Conservation (phyloP, 225 moss, liverwort and hornwort genomes). For the Pseudoscleropodium purum region DNA sequence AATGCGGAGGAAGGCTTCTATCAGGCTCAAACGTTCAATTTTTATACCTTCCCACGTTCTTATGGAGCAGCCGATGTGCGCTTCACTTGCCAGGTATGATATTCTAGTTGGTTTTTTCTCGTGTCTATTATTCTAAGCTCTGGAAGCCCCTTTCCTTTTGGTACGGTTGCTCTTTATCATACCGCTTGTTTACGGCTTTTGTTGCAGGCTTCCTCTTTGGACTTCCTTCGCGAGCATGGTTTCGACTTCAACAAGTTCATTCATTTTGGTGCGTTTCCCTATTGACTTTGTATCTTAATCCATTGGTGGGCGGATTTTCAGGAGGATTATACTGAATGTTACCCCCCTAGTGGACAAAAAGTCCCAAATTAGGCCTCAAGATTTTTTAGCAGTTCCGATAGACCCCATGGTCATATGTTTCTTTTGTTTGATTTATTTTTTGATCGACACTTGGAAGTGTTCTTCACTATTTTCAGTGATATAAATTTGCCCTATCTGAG, state of each 20-base stretch:
- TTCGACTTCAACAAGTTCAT: constrained; percentile 96
- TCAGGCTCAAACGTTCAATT: constrained; percentile 49
- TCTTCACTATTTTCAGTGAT: background rate
- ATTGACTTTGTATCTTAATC: background rate
- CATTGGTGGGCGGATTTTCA: background rate
- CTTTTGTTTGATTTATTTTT: background rate
- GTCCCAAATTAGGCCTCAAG: background rate
- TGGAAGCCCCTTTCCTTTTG: background rate
- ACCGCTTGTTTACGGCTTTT: background rate
- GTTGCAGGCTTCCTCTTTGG: constrained; percentile 75
- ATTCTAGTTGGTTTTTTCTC: background rate
- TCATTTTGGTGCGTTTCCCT: constrained; percentile 38
- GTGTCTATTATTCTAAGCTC: background rate
- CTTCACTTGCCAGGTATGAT: constrained; percentile 52
- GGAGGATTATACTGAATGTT: background rate
- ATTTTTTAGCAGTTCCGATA: background rate
- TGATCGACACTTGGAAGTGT: background rate
- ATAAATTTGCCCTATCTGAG: background rate
- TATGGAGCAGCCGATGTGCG: constrained; percentile 33
- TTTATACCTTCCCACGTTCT: constrained; percentile 43
- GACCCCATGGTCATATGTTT: background rate
- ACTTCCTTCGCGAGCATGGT: constrained; percentile 78
- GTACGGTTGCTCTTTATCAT: background rate
- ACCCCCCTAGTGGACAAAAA: too few species aligned
- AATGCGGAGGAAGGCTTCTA: constrained; percentile 20